phyloP scores from a whole-genome alignment of 2,329 filamentous ascomycete species.

The Beauveria brongniartii region DNA sequence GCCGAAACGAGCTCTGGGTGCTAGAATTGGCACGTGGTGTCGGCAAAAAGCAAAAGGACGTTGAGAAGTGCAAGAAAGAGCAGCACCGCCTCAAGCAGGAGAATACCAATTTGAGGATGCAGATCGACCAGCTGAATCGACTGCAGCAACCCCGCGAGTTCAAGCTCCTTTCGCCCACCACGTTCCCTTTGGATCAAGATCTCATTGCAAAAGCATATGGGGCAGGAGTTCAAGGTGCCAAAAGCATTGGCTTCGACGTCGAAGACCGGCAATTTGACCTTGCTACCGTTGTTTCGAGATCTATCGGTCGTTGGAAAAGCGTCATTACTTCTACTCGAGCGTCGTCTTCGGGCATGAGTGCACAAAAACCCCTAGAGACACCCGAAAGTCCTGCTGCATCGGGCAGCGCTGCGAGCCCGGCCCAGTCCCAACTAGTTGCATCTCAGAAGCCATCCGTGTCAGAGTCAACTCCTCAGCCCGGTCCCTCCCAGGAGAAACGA shows the following conservation, averaged over 20 bases:
- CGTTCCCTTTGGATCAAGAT: constrained; percentile 42
- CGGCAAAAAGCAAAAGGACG: constrained; percentile 47
- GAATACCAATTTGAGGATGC: constrained; percentile 45
- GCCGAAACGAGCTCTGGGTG: constrained; percentile 52
- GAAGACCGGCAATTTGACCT: constrained; percentile 47
- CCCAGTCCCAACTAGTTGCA: constrained; percentile 16
- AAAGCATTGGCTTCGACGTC: constrained; percentile 36
- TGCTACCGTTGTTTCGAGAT: constrained; percentile 40
- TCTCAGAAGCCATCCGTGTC: constrained; percentile 16
- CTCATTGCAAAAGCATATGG: constrained; percentile 40
- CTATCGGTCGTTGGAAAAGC: constrained; percentile 54
- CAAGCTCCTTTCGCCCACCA: constrained; percentile 42
- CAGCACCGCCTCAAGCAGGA: constrained; percentile 48
- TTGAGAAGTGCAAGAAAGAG: constrained; percentile 41
- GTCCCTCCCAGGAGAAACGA: constrained; percentile 19
- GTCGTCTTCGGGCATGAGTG: constrained; percentile 35
- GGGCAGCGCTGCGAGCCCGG: constrained; percentile 13
- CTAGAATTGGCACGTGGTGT: constrained; percentile 54
- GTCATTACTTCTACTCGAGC: constrained; percentile 47
- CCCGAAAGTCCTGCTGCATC: constrained; percentile 14
- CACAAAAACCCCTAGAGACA: constrained; percentile 42
- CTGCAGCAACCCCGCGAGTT: constrained; percentile 54
- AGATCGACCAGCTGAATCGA: constrained; percentile 51
- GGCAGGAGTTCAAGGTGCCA: constrained; percentile 31
- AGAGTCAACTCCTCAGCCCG: constrained; percentile 14